Evolutionary conservation across 129 eudicot species (phyloP), one percentile per base, ranked within the genome.

Genomic region (Heracleum sosnowskyi): DNA sequence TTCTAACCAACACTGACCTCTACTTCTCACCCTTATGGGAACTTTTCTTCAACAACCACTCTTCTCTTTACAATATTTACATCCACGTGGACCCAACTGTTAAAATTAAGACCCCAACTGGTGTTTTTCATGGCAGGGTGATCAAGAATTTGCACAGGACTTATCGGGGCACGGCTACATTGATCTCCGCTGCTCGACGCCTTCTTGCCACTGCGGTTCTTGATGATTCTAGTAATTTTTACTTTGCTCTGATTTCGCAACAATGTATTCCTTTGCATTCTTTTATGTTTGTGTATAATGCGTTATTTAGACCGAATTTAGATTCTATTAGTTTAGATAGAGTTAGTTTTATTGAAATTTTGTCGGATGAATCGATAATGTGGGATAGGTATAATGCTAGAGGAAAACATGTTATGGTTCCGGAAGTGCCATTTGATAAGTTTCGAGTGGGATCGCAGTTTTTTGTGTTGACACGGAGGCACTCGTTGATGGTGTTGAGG

Each of bases 371-470:
- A 76, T 69, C 83, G 8, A 62, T 79, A 28, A 34, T 96, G 0
- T 45, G 70, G 79, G 88, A 88, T 15, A 75, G 99, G 78, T 96
- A 92, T 68, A 85, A 87, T 39, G 97, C 99, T 0, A 86, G 99
- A 49, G 99, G 99, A 12, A 41, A 85, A 62, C 60, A 85, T 64
- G 87, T 87, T 34, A 96, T 92, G 99, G 13, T 86, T 31, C 97
- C 99, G 2, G 97, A 96, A 41, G 91, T 96, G 1, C 78, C 83
- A 12, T 96, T 88, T 33, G 79, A 83, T 2, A 66, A 83, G 34
- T 96, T 96, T 44, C 85, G 92, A 37, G 87, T 83, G n/a, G 99
- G 99, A 15, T 96, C 97, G 0, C 99, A 96, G 87, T 96, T 96
- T 68, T 96, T 90, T 36, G 85, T 89, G 7, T 39, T 96, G 11